Evolutionary conservation across 768 basidiomycete genomes (phyloP).

Genomic region (Russula brevipes): DNA sequence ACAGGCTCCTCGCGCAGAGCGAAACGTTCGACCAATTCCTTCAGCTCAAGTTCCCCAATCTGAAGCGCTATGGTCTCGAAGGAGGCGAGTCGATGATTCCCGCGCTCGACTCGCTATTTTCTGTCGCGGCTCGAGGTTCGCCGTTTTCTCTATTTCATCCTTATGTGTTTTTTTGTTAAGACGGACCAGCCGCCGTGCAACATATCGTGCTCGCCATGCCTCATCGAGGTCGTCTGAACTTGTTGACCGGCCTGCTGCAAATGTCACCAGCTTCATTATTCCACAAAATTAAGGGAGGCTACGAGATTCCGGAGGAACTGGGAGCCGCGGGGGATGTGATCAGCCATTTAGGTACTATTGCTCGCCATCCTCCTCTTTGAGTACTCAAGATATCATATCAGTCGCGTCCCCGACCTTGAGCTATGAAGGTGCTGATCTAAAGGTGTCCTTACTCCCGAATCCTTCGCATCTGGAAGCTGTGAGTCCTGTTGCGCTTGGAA

Average conservation of each 20-base stretch:
- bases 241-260: slow-evolving; percentile 72
- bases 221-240: slow-evolving; percentile 80
- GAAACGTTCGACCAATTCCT: slow-evolving; percentile 84
- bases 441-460: slow-evolving; percentile 75
- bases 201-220: slow-evolving; percentile 82
- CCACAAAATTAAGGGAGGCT: slow-evolving; percentile 81
- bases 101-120: slow-evolving; percentile 74
- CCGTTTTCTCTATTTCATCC: slow-evolving; percentile 1
- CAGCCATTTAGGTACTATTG: slow-evolving; percentile 64
- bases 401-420: slow-evolving; percentile 60
- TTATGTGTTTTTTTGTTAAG: neutral
- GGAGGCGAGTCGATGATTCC: slow-evolving; percentile 94
- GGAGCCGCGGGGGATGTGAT: slow-evolving; percentile 79
- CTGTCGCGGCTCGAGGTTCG: slow-evolving; percentile 54
- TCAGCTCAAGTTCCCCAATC: slow-evolving; percentile 83
- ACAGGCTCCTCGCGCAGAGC: slow-evolving; percentile 63
- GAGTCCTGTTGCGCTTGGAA: slow-evolving; percentile 82
- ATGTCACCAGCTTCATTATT: slow-evolving; percentile 67
- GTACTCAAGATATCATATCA: slow-evolving; percentile 26
- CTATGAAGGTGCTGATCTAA: slow-evolving; percentile 53
- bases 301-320: slow-evolving; percentile 60
- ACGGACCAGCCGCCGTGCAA: slow-evolving; percentile 50
- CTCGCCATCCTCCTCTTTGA: neutral
- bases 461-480: slow-evolving; percentile 84
- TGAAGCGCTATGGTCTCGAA: slow-evolving; percentile 84